A percentile compares a stretch with the other conserved stretches of the same genome.
phyloP scores from a whole-genome alignment of 306 rosid species.

The Quercus dentata region DNA sequence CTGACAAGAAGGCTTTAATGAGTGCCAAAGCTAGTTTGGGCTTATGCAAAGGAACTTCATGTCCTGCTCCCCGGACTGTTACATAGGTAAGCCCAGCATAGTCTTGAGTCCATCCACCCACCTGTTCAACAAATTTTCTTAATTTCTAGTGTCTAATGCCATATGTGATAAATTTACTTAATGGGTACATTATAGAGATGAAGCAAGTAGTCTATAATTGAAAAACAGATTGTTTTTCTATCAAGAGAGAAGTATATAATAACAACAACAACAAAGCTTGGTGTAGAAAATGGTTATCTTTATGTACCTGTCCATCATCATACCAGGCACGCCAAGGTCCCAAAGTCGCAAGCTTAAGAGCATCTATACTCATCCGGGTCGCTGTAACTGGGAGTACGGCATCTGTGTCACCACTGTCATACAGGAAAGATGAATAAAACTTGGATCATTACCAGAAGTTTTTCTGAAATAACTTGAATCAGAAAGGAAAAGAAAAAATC shows the following conservation, averaged over 20 bases:
- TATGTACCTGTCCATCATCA: conserved; percentile 59
- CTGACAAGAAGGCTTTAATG: conserved; percentile 65
- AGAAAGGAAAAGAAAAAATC: neutral
- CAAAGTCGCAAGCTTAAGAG: conserved; percentile 62
- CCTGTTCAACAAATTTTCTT: conserved; percentile 40
- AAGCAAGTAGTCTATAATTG: neutral
- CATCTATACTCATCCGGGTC: conserved; percentile 67
- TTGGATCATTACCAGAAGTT: neutral
- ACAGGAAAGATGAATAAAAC: neutral
- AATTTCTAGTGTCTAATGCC: neutral
- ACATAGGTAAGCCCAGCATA: conserved; percentile 81
- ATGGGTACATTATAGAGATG: neutral
- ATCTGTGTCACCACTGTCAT: conserved; percentile 84
- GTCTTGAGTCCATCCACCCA: conserved; percentile 96
- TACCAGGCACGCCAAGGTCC: conserved; percentile 86
- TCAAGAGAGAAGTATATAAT: neutral
- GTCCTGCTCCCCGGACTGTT: conserved; percentile 88
- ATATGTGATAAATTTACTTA: neutral
- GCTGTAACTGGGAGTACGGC: conserved; percentile 69
- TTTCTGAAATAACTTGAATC: neutral
- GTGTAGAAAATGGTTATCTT: neutral
- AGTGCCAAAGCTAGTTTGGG: conserved; percentile 79
- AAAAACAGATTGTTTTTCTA: neutral
- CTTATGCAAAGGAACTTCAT: conserved; percentile 84
- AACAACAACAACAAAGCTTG: neutral